Percentiles rank a stretch among this genome's conserved stretches.
phyloP scores from a whole-genome alignment of 177 flowering plant genomes.

The Vitis hybrid region DNA sequence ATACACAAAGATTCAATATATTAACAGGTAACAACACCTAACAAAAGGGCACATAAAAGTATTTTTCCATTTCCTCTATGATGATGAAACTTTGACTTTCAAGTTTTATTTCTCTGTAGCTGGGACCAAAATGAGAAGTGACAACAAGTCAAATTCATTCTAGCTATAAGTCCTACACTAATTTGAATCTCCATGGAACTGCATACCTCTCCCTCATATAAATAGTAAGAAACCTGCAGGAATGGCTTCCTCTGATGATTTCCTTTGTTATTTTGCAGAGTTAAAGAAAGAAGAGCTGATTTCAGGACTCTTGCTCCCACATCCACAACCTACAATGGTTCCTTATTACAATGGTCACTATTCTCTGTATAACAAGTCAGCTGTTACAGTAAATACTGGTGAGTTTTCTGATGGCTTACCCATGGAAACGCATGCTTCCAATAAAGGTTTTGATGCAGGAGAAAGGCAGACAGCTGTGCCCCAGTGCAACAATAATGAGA shows the following conservation, averaged over 20 bases:
- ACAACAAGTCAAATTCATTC: no score
- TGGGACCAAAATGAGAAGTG: no score
- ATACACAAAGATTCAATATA: no score
- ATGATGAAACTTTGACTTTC: not conserved
- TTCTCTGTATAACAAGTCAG: conserved; percentile 25
- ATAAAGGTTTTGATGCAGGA: conserved; percentile 26
- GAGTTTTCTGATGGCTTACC: conserved; percentile 22
- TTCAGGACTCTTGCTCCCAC: conserved; percentile 54
- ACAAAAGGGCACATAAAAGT: no score
- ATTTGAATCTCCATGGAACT: not conserved
- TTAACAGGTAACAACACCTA: no score
- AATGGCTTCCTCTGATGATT: not conserved
- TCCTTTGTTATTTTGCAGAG: conserved; percentile 37
- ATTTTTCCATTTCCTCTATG: no score
- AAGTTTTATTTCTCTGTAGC: not conserved
- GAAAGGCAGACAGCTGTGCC: conserved; percentile 16
- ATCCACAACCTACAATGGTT: conserved; percentile 22
- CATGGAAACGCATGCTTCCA: conserved; percentile 27
- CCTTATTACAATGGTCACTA: conserved; percentile 26
- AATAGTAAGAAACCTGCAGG: not conserved
- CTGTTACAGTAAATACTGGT: conserved; percentile 21
- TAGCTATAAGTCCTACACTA: no score
- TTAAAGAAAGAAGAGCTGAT: conserved; percentile 70
- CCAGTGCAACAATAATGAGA: conserved; percentile 13
- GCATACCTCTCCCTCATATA: not conserved